Percentiles rank a stretch among this genome's conserved stretches.
phyloP scores from a whole-genome alignment of 2,329 filamentous ascomycete species.

The Alternaria postmessia region DNA sequence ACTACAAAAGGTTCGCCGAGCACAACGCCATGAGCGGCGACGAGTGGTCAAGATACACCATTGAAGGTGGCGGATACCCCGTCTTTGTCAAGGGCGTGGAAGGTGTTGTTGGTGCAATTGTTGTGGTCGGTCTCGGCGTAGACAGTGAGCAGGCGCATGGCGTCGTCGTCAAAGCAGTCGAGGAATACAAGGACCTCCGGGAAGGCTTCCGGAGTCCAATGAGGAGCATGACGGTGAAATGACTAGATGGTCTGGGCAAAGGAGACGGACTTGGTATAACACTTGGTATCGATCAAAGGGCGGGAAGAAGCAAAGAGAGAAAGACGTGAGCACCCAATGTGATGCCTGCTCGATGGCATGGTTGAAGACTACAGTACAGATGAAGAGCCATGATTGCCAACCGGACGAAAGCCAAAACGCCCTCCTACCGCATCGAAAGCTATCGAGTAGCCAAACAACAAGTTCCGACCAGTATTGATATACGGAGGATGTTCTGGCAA shows the following conservation, averaged over 20 bases:
- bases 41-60: slow-evolving; percentile 69
- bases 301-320: background rate
- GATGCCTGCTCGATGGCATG: background rate
- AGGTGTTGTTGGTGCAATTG: slow-evolving; percentile 76
- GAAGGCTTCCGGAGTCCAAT: slow-evolving; percentile 47
- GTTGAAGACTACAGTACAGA: slow-evolving; percentile 25
- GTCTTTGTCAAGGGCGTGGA: slow-evolving; percentile 77
- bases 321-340: background rate
- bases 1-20: slow-evolving; percentile 70
- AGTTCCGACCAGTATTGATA: slow-evolving; percentile 47
- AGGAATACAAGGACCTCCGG: slow-evolving; percentile 57
- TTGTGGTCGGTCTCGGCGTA: slow-evolving; percentile 71
- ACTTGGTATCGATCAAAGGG: background rate
- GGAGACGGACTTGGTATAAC: slow-evolving; percentile 23
- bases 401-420: slow-evolving; percentile 43
- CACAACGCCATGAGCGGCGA: slow-evolving; percentile 68
- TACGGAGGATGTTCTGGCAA: slow-evolving; percentile 33
- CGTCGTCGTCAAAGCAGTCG: slow-evolving; percentile 74
- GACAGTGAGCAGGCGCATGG: slow-evolving; percentile 81
- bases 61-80: slow-evolving; percentile 80
- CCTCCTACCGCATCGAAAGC: slow-evolving; percentile 46
- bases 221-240: slow-evolving; percentile 46
- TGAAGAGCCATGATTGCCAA: slow-evolving; percentile 19
- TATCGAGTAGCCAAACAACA: slow-evolving; percentile 43
- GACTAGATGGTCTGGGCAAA: slow-evolving; percentile 32